Conservation (phyloP, 371 early-diverging fungal genomes). For the Agmasoma carcini region DNA sequence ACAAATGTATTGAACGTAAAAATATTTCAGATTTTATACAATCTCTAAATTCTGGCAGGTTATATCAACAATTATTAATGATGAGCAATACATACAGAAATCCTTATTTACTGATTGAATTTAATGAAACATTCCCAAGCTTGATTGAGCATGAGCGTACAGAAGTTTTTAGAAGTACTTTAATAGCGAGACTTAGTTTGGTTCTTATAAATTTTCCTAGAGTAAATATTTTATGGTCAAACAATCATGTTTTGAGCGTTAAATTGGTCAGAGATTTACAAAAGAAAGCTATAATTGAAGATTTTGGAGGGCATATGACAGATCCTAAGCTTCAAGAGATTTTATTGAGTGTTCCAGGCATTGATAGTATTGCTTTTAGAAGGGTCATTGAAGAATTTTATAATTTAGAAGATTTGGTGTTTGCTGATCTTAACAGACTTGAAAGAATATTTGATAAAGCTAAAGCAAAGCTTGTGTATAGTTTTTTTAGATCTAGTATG, state of each 20-base stretch:
- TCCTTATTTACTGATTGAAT: constrained; percentile 76
- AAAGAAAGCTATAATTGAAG: constrained; percentile 8
- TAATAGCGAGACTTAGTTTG: constrained; percentile 59
- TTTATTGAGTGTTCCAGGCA: constrained; percentile 33
- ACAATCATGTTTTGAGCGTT: constrained; percentile 14
- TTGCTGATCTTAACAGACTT: constrained; percentile 1
- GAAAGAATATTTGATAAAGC: constrained; percentile 10
- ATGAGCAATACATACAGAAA: constrained; percentile 66
- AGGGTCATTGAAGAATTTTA: constrained; percentile 23
- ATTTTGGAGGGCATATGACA: neutral
- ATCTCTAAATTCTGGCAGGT: constrained; percentile 66
- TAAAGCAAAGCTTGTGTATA: constrained; percentile 4
- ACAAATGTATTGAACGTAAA: constrained; percentile 78
- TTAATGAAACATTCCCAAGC: constrained; percentile 66
- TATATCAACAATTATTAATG: constrained; percentile 73
- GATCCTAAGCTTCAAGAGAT: constrained; percentile 32
- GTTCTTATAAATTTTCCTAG: constrained; percentile 68
- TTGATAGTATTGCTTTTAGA: constrained; percentile 21
- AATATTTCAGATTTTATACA: constrained; percentile 69
- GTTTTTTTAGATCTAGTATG: constrained; percentile 39
- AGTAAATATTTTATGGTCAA: constrained; percentile 70
- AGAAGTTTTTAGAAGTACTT: constrained; percentile 10
- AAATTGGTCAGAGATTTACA: constrained; percentile 40
- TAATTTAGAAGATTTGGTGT: constrained; percentile 34
- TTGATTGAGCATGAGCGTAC: constrained; percentile 54